These are phyloP conservation scores for Amanita inopinata DNA, from an alignment of 768 basidiomycete genomes.

Conservation along the genomic window DNA sequence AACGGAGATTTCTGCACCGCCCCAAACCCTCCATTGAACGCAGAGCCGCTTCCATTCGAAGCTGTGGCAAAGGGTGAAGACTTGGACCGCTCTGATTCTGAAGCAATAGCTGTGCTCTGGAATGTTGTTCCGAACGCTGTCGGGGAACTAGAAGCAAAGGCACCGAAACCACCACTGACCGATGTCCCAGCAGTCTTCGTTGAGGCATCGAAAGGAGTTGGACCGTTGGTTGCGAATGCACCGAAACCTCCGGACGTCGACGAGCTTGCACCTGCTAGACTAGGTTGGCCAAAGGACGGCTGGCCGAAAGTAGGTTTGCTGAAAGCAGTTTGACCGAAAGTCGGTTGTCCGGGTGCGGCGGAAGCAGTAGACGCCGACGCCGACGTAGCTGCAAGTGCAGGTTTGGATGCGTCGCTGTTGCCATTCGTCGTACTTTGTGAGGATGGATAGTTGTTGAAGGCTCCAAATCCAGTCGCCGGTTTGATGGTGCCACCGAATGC, in stretches of 20 bases:
- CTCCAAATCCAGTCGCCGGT: constrained; percentile 16
- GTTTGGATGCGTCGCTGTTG: constrained; percentile 6
- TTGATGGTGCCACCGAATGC: constrained; percentile 23
- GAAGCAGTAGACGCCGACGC: neutral
- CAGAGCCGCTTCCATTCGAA: neutral
- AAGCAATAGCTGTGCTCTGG: neutral
- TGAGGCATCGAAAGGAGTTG: constrained; percentile 12
- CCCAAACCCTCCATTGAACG: neutral
- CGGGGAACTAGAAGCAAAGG: constrained; percentile 14
- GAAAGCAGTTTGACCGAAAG: constrained; percentile 23
- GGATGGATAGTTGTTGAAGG: constrained; percentile 6
- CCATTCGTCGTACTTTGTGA: neutral
- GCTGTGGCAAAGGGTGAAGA: constrained; percentile 1
- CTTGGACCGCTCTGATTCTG: constrained; percentile 3
- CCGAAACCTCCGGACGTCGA: constrained; percentile 8
- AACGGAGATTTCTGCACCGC: neutral
- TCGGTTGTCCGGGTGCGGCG: constrained; percentile 25
- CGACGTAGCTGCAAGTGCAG: constrained; percentile 3
- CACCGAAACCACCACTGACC: constrained; percentile 11
- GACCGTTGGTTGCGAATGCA: constrained; percentile 7
- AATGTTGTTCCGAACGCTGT: constrained; percentile 9
- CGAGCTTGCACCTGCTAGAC: constrained; percentile 17
- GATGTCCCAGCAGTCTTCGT: constrained; percentile 7
- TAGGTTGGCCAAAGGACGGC: constrained; percentile 15
- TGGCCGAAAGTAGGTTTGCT: constrained; percentile 20